Conservation (phyloP, 2,329 filamentous ascomycete genomes). For the Fusarium sarcochroum region DNA sequence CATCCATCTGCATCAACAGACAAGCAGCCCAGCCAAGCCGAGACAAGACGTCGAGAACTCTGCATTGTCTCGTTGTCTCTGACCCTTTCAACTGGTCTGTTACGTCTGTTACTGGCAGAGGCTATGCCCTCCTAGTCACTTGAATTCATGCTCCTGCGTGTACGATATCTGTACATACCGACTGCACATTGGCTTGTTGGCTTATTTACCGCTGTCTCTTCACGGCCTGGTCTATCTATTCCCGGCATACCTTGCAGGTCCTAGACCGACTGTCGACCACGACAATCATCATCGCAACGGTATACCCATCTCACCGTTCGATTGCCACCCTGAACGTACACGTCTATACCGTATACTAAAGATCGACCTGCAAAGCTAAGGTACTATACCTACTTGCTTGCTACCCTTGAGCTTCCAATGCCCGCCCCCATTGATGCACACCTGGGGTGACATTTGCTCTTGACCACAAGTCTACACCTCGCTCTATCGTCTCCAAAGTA, state of each 20-base stretch:
- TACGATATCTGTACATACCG: conserved; percentile 26
- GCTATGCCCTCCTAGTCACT: conserved; percentile 32
- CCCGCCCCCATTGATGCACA: conserved; percentile 42
- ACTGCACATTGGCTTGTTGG: conserved; percentile 9
- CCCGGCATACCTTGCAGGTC: conserved; percentile 38
- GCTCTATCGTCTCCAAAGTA: conserved; percentile 26
- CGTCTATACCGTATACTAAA: conserved; percentile 33
- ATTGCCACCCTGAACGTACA: conserved; percentile 41
- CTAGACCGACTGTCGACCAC: conserved; percentile 41
- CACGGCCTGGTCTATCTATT: conserved; percentile 11
- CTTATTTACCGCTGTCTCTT: conserved; percentile 34
- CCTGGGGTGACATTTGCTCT: conserved; percentile 37
- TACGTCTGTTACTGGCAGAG: conserved; percentile 30
- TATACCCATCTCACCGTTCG: conserved; percentile 37
- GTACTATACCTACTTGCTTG: conserved; percentile 24
- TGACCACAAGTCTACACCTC: conserved; percentile 29
- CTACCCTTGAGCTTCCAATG: conserved; percentile 38
- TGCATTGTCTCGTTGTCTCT: conserved; percentile 11
- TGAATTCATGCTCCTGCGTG: conserved; percentile 13
- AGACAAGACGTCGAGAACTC: conserved; percentile 16
- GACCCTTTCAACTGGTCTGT: conserved; percentile 21
- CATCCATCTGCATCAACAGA: conserved; percentile 24
- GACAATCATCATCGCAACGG: conserved; percentile 41
- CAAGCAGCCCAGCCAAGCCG: conserved; percentile 25
- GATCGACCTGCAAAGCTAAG: conserved; percentile 37